Evolutionary conservation across 2,329 filamentous ascomycete genomes (phyloP), one percentile per base, ranked within the genome.

Genomic region (Talaromyces sp.): DNA sequence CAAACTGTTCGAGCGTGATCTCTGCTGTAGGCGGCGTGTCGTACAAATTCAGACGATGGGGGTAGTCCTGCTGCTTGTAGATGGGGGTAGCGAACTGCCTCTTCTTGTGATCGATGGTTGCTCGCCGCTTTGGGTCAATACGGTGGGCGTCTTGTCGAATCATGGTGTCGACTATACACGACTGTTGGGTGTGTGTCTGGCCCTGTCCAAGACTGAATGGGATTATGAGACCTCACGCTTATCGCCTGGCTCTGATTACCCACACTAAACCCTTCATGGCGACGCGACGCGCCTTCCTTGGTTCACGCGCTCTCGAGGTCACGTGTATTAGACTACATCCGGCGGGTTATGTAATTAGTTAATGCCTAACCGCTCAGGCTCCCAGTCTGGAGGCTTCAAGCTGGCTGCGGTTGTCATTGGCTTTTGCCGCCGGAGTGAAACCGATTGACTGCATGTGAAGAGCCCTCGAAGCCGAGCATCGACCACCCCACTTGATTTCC

Each of bases 1-100:
- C 94, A 67, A 99, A 99, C 70, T 99, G 87, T 70, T 99, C 94
- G 37, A 99, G 85, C 0, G 91, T 96, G 64, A 99, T 94, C 69
- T 99, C 94, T 43, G 89, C 89, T 0, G 91, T 97, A 0, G 94
- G 94, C 41, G 94, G 90, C 22, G 87, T 82, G 39, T 85, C 78
- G 77, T 99, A 99, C 75, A 97, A 93, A 79, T 95, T 99, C 67
- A 99, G 83, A 51, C 92, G 88, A 72, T 93, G 82, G 13, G 87
- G 85, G 70, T 97, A 99, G 39, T 88, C 81, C 51, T 87, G 82
- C 61, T 91, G 86, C 72, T 90, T 87, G 79, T 86, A 96, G 50
- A 82, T 79, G 16, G 90, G 84, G 17, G 85, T 81, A 52, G 88
- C 88, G 69, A 97, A 97, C 72, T 96, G 92, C 70, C 86, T 88